These are phyloP conservation scores for Microbotryomycetes sp. DNA, from an alignment of 1,284 basidiomycete genomes.

Conservation along the genomic window DNA sequence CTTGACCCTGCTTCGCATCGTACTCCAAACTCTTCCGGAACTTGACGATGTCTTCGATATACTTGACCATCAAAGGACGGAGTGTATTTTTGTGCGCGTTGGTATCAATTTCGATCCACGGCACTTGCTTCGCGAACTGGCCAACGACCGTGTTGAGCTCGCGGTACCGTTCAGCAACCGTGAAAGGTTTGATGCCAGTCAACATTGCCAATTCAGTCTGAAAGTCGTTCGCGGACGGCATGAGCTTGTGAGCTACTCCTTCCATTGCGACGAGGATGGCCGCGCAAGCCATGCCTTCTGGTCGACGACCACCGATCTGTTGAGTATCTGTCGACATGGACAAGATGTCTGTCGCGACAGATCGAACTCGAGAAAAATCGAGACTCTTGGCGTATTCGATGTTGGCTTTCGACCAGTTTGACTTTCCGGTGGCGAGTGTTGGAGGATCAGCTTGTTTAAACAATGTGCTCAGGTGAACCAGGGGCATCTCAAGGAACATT, in stretches of 20 bases:
- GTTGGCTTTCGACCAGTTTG: conserved; percentile 41
- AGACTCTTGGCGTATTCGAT: conserved; percentile 44
- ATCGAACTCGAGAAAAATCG: conserved; percentile 46
- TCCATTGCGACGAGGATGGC: conserved; percentile 63
- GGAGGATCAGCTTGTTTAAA: conserved; percentile 30
- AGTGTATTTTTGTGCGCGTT: neutral
- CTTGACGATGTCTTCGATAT: conserved; percentile 18
- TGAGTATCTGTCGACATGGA: conserved; percentile 48
- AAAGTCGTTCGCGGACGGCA: conserved; percentile 53
- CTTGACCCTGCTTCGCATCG: neutral
- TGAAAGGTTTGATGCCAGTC: conserved; percentile 48
- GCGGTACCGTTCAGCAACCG: conserved; percentile 61
- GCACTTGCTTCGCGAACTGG: conserved; percentile 55
- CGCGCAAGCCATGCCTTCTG: conserved; percentile 47
- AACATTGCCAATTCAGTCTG: conserved; percentile 51
- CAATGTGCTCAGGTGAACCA: conserved; percentile 47
- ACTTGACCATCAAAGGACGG: conserved; percentile 5
- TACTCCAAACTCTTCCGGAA: conserved; percentile 8
- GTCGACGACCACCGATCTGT: conserved; percentile 35
- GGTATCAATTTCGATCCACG: conserved; percentile 47
- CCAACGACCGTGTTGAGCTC: conserved; percentile 54
- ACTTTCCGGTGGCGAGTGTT: conserved; percentile 35
- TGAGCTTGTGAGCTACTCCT: conserved; percentile 51
- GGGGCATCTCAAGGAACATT: conserved; percentile 48
- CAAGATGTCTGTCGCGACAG: conserved; percentile 54